Evolutionary conservation across 768 basidiomycete species (phyloP), one percentile per base, ranked within the genome.

Genomic region (Tylopilus felleus): DNA sequence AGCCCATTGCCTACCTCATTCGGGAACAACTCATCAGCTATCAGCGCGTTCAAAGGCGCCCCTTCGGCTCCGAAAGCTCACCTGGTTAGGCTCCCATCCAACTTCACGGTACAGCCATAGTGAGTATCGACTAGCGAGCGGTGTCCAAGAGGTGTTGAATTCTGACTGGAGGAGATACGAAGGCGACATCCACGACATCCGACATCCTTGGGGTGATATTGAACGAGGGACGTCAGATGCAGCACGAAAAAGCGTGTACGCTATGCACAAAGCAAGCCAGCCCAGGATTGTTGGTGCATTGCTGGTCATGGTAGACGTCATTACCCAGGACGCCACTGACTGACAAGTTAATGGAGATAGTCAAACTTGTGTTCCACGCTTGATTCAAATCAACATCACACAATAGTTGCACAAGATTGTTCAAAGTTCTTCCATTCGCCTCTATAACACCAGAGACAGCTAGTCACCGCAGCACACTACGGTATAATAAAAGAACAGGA

Each of bases 141-240:
- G 82, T 22, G 87, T 86, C 85, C 88, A 87, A 4, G 80, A 73
- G 16, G 72, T 59, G 62, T 92, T 79, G 60, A 94, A 86, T 35
- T 75, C 77, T 8, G 77, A 65, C 60, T 96, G 85, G 31, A 83
- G 77, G 17, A 91, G 69, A 69, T 98, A 98, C 1, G 89, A 88
- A 3, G 95, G 95, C 4, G 83, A 89, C 94, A 96, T 97, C 79
- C 84, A 94, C 49, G 92, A 93, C 94, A 98, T 98, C 35, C 88
- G 82, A 71, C 94, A 98, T 81, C 90, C 91, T 77, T 93, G 89
- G 5, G 90, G 89, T 1, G 91, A 93, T 49, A 91, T 75, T 33
- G 72, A 75, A 38, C 72, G 62, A 23, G 73, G 69, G n/a, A 78
- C 68, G 60, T 81, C 75, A 17, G 69, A 67, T 39, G 68, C 74